Conservation (phyloP, 2,329 filamentous ascomycete species). For the Ceratocystis diversiconidia region DNA sequence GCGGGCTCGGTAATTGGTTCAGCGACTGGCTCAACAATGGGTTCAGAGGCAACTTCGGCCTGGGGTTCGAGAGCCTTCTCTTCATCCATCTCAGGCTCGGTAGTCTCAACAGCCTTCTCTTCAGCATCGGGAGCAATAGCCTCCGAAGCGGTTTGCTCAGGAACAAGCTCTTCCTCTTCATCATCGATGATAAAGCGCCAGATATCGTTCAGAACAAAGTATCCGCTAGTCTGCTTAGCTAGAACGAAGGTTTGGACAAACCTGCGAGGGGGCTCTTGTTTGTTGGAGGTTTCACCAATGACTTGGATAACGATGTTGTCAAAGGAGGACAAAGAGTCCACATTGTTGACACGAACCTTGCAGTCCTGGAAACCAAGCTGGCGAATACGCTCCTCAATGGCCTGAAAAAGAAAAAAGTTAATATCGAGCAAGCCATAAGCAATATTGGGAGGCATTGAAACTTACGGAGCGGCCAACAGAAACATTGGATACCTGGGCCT, state of each 20-base stretch:
- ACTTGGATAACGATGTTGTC: constrained; percentile 95
- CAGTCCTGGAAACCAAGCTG: constrained; percentile 87
- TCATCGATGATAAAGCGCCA: constrained; percentile 86
- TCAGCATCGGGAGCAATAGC: constrained; percentile 24
- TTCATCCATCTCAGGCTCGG: constrained; percentile 24
- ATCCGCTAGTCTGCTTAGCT: constrained; percentile 87
- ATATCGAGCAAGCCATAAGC: constrained; percentile 16
- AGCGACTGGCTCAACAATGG: constrained; percentile 19
- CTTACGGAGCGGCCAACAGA: constrained; percentile 71
- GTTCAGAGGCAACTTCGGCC: constrained; percentile 23
- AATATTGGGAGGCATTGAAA: constrained; percentile 6
- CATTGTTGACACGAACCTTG: constrained; percentile 96
- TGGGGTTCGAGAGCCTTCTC: constrained; percentile 28
- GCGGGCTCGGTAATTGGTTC: constrained; percentile 34
- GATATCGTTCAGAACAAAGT: constrained; percentile 97
- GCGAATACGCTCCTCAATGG: constrained; percentile 89
- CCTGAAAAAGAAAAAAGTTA: constrained; percentile 36
- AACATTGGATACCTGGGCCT: constrained; percentile 77
- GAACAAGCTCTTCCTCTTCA: constrained; percentile 32
- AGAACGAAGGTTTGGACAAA: constrained; percentile 97
- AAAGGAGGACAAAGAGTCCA: constrained; percentile 86
- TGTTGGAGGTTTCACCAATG: constrained; percentile 95
- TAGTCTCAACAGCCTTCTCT: constrained; percentile 23
- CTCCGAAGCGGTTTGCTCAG: constrained; percentile 25
- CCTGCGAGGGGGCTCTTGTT: constrained; percentile 77